Conservation (phyloP, 208 protist species). For the Crithidia brevicula region DNA sequence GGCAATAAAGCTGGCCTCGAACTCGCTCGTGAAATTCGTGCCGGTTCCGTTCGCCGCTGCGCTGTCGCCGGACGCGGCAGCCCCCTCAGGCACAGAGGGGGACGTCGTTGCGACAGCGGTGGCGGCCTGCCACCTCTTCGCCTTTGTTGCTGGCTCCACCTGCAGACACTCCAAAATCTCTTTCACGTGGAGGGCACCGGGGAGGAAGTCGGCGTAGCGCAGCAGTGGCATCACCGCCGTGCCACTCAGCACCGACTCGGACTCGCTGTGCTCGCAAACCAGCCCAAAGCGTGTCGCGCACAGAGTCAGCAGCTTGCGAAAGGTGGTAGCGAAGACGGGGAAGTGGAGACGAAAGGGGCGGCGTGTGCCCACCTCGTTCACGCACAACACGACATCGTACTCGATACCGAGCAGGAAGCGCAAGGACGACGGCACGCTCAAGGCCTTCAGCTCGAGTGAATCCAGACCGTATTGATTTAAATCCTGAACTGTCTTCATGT, state of each 20-base stretch:
- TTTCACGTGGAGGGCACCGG: conserved; percentile 68
- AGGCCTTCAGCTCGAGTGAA: conserved; percentile 77
- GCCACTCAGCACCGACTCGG: conserved; percentile 60
- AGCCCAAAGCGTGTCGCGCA: conserved; percentile 74
- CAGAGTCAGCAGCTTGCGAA: conserved; percentile 71
- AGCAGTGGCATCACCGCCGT: conserved; percentile 71
- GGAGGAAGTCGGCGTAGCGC: conserved; percentile 86
- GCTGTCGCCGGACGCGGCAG: background rate
- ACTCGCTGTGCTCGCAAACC: conserved; percentile 46
- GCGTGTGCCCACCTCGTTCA: conserved; percentile 55
- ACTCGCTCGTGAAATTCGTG: conserved; percentile 32
- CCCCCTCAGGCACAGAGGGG: background rate
- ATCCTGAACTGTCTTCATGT: conserved; percentile 22
- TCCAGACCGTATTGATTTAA: conserved; percentile 48
- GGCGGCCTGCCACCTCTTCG: conserved; percentile 19
- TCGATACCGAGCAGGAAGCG: conserved; percentile 82
- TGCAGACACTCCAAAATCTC: conserved; percentile 72
- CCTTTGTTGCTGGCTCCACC: conserved; percentile 37
- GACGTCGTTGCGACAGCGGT: background rate
- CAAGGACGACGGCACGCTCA: conserved; percentile 75
- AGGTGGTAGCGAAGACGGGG: conserved; percentile 60
- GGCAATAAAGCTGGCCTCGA: conserved; percentile 76
- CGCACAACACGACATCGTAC: conserved; percentile 75
- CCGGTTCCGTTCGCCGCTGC: background rate
- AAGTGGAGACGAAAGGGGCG: conserved; percentile 67